Evolutionary conservation across 2,329 filamentous ascomycete genomes (phyloP).

Genomic region (Ophiosphaerella korrae): DNA sequence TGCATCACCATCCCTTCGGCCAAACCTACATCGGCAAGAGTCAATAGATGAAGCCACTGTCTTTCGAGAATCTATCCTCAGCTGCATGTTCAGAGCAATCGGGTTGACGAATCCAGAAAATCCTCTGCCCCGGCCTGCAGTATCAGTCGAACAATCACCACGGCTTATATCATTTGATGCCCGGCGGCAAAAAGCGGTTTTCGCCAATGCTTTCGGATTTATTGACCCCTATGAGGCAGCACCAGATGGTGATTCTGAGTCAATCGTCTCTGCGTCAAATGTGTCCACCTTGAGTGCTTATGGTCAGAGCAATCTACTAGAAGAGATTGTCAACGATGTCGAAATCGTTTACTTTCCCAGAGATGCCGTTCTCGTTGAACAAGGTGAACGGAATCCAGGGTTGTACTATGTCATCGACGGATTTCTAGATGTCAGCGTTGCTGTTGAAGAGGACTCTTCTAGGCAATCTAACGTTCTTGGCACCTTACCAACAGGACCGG

Average conservation of each 20-base stretch:
- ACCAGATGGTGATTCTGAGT: constrained; percentile 84
- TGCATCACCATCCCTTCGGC: constrained; percentile 33
- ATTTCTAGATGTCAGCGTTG: constrained; percentile 92
- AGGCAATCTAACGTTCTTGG: constrained; percentile 51
- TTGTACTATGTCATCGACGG: constrained; percentile 98
- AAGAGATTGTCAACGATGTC: constrained; percentile 87
- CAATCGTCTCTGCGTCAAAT: constrained; percentile 64
- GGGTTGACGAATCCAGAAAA: constrained; percentile 75
- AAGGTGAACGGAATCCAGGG: constrained; percentile 94
- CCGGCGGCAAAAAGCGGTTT: constrained; percentile 76
- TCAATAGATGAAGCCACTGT: constrained; percentile 85
- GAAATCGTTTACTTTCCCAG: constrained; percentile 98
- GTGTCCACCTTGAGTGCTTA: constrained; percentile 59
- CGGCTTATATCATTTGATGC: constrained; percentile 83
- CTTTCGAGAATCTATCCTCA: constrained; percentile 87
- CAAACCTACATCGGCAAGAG: constrained; percentile 71
- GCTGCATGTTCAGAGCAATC: constrained; percentile 94
- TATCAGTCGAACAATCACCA: constrained; percentile 84
- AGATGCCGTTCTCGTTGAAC: constrained; percentile 90
- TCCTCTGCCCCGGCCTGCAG: constrained; percentile 63
- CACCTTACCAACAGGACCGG: constrained; percentile 43
- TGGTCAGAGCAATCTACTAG: constrained; percentile 68
- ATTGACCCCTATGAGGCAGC: constrained; percentile 83
- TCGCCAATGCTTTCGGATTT: constrained; percentile 87
- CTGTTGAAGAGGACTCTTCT: constrained; percentile 65